Evolutionary conservation across 306 rosid genomes (phyloP), one percentile per base, ranked within the genome.

Genomic region (Cicer chorassanicum): DNA sequence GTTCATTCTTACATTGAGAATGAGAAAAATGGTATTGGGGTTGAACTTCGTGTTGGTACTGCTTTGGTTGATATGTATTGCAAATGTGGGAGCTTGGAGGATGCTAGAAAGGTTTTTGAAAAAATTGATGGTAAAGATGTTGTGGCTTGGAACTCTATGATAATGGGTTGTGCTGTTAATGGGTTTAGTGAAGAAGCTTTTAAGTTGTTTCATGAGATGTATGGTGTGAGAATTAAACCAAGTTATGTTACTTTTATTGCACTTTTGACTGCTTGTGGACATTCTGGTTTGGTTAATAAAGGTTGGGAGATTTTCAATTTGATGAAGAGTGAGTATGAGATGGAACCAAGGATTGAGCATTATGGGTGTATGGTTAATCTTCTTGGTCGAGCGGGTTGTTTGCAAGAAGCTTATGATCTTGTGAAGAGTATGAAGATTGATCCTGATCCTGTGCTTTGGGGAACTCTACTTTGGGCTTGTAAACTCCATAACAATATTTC

Each of bases 91-190:
- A 78, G 92, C 66, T 82, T 86, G 83, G 89, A 86, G 46, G 91
- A 90, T 74, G 98, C 91, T 0, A 78, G 87, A 10, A 65, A 78
- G 41, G 87, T 89, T 67, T 92, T 92, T 12, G 82, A 92, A 36
- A 40, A 13, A 66, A 86, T 88, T 40, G 39, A 9, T 12, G 82
- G 74, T 13, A 92, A 61, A 68, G 96, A 90, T 77, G 90, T 81
- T 8, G 88, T 88, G n/a, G 95, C 86, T 59, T 90, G 96, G 91
- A 93, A 93, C 56, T 87, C 95, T 0, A 86, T 93, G 91, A 87
- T 90, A 16, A 80, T 84, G 70, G 98, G 94, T 42, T 90, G 87
- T 41, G 88, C 92, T 21, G 78, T 81, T 50, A 94, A 93, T 45
- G 98, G 98, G 63, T 82, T 80, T 70, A 75, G 89, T 78, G 83